A percentile compares a stretch with the other conserved stretches of the same genome.
Conservation (phyloP, 2,329 filamentous ascomycete genomes). For the Trichoderma pleuroti region DNA sequence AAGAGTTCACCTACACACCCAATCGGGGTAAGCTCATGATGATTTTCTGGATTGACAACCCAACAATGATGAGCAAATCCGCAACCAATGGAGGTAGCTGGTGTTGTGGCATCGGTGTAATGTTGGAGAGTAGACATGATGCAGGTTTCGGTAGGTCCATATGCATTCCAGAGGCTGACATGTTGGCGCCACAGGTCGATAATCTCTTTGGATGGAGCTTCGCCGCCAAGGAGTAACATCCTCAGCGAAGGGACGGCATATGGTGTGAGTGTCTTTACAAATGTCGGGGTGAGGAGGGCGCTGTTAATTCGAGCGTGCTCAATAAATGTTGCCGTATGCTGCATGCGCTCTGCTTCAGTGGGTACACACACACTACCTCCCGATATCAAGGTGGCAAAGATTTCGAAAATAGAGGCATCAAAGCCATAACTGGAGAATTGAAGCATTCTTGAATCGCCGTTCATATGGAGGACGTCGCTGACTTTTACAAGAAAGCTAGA, state of each 20-base stretch:
- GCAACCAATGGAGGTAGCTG: not conserved
- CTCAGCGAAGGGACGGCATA: constrained; percentile 5
- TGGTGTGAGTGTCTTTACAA: not conserved
- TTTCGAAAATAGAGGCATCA: constrained; percentile 16
- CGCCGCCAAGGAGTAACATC: constrained; percentile 17
- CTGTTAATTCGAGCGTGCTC: not conserved
- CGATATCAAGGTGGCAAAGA: not conserved
- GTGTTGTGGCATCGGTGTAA: not conserved
- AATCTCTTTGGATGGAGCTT: constrained; percentile 32
- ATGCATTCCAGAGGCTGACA: constrained; percentile 26
- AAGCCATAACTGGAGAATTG: constrained; percentile 20
- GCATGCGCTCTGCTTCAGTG: not conserved
- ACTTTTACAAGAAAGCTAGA: not conserved
- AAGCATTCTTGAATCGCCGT: not conserved
- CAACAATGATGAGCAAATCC: constrained; percentile 18
- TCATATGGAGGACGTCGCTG: not conserved
- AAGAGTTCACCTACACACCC: constrained; percentile 27
- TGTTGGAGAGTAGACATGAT: not conserved
- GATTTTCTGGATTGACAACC: constrained; percentile 23
- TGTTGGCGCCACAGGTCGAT: constrained; percentile 18
- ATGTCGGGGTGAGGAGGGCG: constrained; percentile 19
- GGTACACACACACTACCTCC: constrained; percentile 12
- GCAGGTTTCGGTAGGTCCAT: constrained; percentile 22
- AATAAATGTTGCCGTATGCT: not conserved
- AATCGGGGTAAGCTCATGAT: constrained; percentile 21